Evolutionary conservation across 768 basidiomycete genomes (phyloP).

Genomic region (Lactarius hengduanensis): DNA sequence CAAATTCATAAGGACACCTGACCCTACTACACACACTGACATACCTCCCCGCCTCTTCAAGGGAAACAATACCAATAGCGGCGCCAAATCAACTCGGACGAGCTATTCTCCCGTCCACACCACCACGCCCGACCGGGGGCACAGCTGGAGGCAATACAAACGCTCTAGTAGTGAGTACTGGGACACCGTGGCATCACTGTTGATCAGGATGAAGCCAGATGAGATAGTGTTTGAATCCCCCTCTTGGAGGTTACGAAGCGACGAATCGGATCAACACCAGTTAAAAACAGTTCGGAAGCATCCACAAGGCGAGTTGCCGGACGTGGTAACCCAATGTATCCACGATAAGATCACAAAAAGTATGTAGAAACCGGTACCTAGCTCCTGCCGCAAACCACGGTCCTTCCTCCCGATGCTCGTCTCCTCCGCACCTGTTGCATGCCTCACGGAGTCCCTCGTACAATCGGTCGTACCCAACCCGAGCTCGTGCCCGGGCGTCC

Average conservation of each 20-base stretch:
- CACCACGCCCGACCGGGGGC: background rate
- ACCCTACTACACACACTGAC: background rate
- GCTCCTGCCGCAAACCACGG: slow-evolving; percentile 42
- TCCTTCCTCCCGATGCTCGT: slow-evolving; percentile 39
- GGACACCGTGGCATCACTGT: background rate
- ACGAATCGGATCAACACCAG: background rate
- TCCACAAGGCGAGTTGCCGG: no score
- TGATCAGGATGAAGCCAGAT: background rate
- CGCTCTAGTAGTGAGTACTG: background rate
- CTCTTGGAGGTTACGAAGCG: background rate
- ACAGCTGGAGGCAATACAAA: background rate
- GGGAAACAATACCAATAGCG: background rate
- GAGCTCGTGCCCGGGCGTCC: slow-evolving; percentile 79
- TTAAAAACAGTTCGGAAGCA: background rate
- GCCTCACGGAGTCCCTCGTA: slow-evolving; percentile 87
- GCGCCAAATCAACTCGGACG: no score
- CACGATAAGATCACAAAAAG: no score
- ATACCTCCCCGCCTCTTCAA: background rate
- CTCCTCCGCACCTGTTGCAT: slow-evolving; percentile 57
- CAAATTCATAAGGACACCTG: background rate
- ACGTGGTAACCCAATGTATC: no score
- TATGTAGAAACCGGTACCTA: slow-evolving; percentile 31
- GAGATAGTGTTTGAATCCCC: background rate
- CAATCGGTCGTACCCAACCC: slow-evolving; percentile 88
- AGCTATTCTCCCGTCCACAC: background rate